Evolutionary conservation across 2,329 filamentous ascomycete species (phyloP).

Genomic region (Diplodia intermedia): DNA sequence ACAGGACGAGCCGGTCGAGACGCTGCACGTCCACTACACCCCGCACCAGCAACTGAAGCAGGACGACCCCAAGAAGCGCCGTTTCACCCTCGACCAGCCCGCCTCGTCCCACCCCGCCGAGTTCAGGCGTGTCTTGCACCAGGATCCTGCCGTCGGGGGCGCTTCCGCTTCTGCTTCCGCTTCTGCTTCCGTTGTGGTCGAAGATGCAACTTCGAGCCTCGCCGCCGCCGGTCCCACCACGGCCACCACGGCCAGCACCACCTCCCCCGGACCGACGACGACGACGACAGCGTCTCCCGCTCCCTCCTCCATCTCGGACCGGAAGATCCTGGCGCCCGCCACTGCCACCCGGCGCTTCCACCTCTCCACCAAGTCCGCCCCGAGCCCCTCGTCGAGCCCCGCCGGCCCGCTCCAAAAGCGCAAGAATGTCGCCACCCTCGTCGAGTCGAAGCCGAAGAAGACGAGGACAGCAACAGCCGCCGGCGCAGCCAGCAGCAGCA

Average conservation of each 20-base stretch:
- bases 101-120: constrained; percentile 35
- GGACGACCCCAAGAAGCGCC: constrained; percentile 31
- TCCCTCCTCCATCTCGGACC: neutral
- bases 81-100: constrained; percentile 29
- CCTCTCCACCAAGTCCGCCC: constrained; percentile 15
- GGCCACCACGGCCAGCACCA: neutral
- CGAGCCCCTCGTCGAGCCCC: neutral
- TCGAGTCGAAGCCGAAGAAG: constrained; percentile 30
- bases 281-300: neutral
- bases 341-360: constrained; percentile 27
- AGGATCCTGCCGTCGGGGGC: constrained; percentile 1
- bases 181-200: neutral
- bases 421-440: constrained; percentile 30
- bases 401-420: constrained; percentile 22
- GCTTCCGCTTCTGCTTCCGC: constrained; percentile 33
- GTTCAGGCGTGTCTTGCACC: constrained; percentile 31
- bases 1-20: constrained; percentile 63
- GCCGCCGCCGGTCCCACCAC: neutral
- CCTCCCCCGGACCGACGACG: neutral
- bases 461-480: neutral
- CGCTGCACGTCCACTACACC: constrained; percentile 50
- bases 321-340: constrained; percentile 18
- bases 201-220: neutral
- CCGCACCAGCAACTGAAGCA: constrained; percentile 26
- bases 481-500: too few species aligned